Evolutionary conservation across 257 asterid genomes (phyloP), one percentile per base, ranked within the genome.

Genomic region (Solanum virginianum): DNA sequence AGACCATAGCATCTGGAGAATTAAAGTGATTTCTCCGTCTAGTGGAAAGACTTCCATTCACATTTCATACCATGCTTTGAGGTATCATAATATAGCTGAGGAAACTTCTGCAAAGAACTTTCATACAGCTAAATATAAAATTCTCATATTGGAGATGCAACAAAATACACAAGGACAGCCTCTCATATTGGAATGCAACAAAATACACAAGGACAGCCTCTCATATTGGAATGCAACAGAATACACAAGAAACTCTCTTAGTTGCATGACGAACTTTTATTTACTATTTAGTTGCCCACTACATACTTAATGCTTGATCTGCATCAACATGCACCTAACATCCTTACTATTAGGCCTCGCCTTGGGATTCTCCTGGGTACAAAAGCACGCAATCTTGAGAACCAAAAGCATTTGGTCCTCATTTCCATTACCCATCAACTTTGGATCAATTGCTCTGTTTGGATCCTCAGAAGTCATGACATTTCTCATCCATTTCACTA

Each of bases 331-430:
- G 82, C 90, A 60, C 87, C 95, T 89, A 9, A 92, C 94, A 32
- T 92, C 95, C 90, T 90, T 96, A 81, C 94, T 92, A 49, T 90
- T 89, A 62, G 98, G 99, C 95, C 98, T 93, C 89, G 93, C 98
- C 68, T 93, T 96, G 1, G 99, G 94, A 85, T 93, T 90, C 9
- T 94, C 97, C 88, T 82, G 20, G 26, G 97, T 93, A 85, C 99
- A 96, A 83, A 93, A 96, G 22, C 95, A 94, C 18, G 99, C 98
- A 84, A 94, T 92, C 86, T 96, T 96, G 80, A 96, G 95, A 66
- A 93, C 96, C 92, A 96, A 77, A 74, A 95, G 86, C 95, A 96
- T 94, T 86, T 94, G 98, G 87, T 95, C 96, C 86, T 95, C 98
- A 16, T 90, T 89, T 75, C 97, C 98, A 3, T 87, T 91, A 36